Conservation (phyloP, 805 yeast species). For the Candida namnaoensis region DNA sequence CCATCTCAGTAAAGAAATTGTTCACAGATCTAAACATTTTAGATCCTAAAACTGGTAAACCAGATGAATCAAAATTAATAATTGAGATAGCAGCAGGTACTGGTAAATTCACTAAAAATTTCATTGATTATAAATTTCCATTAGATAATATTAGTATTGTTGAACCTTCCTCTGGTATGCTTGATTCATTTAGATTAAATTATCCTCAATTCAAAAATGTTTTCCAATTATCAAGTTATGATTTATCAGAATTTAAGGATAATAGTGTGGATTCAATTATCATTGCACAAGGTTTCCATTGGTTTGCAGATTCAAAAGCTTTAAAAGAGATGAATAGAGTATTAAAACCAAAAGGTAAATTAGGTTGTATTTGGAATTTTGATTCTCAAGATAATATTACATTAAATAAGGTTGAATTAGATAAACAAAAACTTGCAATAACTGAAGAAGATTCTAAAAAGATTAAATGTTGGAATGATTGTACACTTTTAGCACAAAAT, state of each 20-base stretch:
- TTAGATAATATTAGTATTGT: constrained; percentile 30
- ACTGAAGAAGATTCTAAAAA: constrained; percentile 3
- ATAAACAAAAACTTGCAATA: background rate
- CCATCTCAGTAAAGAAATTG: constrained; percentile 32
- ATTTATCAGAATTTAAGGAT: constrained; percentile 33
- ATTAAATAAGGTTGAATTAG: background rate
- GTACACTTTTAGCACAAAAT: constrained; percentile 10
- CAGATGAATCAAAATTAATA: constrained; percentile 18
- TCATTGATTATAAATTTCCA: constrained; percentile 29
- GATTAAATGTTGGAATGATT: constrained; percentile 7
- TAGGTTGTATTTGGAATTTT: constrained; percentile 55
- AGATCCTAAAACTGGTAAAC: constrained; percentile 1
- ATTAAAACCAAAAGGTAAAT: constrained; percentile 36
- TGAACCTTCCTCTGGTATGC: constrained; percentile 55
- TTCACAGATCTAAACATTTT: constrained; percentile 27
- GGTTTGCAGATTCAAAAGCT: constrained; percentile 48
- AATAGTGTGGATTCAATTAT: constrained; percentile 38
- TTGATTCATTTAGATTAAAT: constrained; percentile 32
- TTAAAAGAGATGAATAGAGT: constrained; percentile 42
- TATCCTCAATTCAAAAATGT: constrained; percentile 31
- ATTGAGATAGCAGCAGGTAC: constrained; percentile 57
- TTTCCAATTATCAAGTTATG: constrained; percentile 28
- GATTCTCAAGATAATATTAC: constrained; percentile 23
- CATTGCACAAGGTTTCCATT: constrained; percentile 57
- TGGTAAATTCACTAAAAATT: constrained; percentile 47